A percentile compares a stretch with the other conserved stretches of the same genome.
Conservation (phyloP, 106 monocot genomes). For the Chionographis japonica region DNA sequence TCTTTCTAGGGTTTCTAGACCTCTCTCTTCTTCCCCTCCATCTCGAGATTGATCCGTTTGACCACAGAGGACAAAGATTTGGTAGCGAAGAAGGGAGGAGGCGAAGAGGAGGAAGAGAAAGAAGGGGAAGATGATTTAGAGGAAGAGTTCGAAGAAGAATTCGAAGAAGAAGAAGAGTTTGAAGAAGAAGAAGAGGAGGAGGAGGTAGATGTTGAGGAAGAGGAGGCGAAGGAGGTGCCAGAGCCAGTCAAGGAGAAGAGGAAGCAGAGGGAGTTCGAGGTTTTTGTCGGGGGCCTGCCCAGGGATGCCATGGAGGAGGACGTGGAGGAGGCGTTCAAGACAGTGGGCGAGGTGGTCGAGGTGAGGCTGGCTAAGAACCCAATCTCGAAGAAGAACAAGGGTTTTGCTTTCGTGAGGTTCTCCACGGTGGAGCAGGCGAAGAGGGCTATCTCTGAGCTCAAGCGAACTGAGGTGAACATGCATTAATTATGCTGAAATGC, state of each 20-base stretch:
- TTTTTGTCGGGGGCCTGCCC: constrained; percentile 15
- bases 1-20: too few relatives aligned
- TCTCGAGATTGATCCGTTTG: too few relatives aligned
- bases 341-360: constrained; percentile 20
- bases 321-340: constrained; percentile 4
- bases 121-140: background rate
- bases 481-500: too few relatives aligned
- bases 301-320: constrained; percentile 19
- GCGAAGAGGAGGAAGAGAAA: background rate
- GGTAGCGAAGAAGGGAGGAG: background rate
- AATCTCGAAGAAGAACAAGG: background rate
- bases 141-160: background rate
- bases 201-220: background rate
- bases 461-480: background rate
- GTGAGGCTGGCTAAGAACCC: constrained; percentile 15
- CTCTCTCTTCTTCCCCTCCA: too few relatives aligned
- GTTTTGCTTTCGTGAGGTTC: constrained; percentile 26
- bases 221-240: background rate
- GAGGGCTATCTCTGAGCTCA: constrained; percentile 6
- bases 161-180: background rate
- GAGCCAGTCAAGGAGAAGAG: background rate
- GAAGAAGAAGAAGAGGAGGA: constrained; percentile 5
- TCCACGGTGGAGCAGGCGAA: constrained; percentile 20
- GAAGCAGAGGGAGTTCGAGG: constrained; percentile 23
- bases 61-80: too few relatives aligned